A percentile compares a stretch with the other conserved stretches of the same genome.
Evolutionary conservation across 2,329 filamentous ascomycete species (phyloP).

Genomic region (Alternaria tenuissima): DNA sequence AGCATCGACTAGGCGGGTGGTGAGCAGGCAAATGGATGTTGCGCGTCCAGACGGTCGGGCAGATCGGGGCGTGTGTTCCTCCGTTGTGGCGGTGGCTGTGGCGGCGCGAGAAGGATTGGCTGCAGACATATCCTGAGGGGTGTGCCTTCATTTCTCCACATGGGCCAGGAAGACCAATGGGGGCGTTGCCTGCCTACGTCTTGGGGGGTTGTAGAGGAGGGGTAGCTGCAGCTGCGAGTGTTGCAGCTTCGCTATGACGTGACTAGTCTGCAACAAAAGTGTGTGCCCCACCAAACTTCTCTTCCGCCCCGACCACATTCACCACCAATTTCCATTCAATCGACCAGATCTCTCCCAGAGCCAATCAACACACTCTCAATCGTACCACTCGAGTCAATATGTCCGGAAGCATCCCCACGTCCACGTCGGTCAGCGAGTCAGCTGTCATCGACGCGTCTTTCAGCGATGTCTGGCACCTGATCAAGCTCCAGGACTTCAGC

Average conservation of each 20-base stretch:
- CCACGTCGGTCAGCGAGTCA: conserved; percentile 71
- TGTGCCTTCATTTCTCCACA: background rate
- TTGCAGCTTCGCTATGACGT: conserved; percentile 24
- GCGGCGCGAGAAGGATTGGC: conserved; percentile 16
- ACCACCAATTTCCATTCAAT: conserved; percentile 7
- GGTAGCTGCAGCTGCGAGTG: conserved; percentile 30
- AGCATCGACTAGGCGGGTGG: conserved; percentile 18
- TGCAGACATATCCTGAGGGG: background rate
- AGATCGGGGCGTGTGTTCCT: conserved; percentile 24
- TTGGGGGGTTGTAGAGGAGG: conserved; percentile 29
- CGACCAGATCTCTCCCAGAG: background rate
- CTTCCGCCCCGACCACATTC: conserved; percentile 8
- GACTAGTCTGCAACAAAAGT: conserved; percentile 20
- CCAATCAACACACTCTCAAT: conserved; percentile 12
- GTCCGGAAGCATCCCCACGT: conserved; percentile 65
- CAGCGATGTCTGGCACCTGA: conserved; percentile 74
- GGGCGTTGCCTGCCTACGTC: conserved; percentile 1
- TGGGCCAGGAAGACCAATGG: background rate
- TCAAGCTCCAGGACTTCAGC: conserved; percentile 75
- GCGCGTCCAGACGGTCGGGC: conserved; percentile 31
- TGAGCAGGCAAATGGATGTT: conserved; percentile 35
- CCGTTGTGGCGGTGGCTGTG: conserved; percentile 38
- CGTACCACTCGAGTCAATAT: conserved; percentile 24
- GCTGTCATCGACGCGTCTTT: conserved; percentile 74
- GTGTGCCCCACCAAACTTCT: conserved; percentile 29